phyloP scores from a whole-genome alignment of 192 early-diverging fungal genomes.

The Neocallimastix lanati region DNA sequence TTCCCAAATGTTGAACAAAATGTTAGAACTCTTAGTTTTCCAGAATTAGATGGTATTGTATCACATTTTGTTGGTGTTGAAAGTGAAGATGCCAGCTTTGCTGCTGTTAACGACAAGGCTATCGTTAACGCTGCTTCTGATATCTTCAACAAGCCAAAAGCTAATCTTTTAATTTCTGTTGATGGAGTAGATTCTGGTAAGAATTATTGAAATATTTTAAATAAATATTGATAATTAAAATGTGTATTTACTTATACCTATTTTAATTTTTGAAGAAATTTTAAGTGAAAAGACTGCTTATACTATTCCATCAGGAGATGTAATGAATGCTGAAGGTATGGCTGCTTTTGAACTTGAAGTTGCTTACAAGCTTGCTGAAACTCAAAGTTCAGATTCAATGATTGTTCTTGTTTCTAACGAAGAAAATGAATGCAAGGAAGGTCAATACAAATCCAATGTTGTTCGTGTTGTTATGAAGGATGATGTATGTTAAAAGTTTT shows the following conservation, averaged over 20 bases:
- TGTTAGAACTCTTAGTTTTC: background rate
- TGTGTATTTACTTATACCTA: background rate
- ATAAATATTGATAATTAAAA: too few species aligned
- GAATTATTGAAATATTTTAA: background rate
- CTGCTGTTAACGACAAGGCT: background rate
- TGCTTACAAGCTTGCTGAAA: background rate
- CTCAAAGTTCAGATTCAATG: background rate
- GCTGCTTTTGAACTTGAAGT: background rate
- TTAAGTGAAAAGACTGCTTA: background rate
- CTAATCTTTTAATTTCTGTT: background rate
- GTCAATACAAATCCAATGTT: background rate
- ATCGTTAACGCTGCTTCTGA: background rate
- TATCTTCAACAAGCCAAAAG: background rate
- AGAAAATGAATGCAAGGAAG: background rate
- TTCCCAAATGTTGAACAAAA: background rate
- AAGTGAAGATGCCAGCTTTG: background rate
- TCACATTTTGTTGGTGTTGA: background rate
- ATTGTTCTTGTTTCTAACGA: background rate
- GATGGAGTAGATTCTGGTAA: background rate
- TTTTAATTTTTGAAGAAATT: background rate
- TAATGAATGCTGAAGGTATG: background rate
- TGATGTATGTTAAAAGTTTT: background rate
- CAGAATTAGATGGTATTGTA: background rate
- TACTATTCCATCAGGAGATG: background rate
- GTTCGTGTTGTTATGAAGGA: background rate